Conservation (phyloP, 257 asterid genomes). For the Plantago ovata region DNA sequence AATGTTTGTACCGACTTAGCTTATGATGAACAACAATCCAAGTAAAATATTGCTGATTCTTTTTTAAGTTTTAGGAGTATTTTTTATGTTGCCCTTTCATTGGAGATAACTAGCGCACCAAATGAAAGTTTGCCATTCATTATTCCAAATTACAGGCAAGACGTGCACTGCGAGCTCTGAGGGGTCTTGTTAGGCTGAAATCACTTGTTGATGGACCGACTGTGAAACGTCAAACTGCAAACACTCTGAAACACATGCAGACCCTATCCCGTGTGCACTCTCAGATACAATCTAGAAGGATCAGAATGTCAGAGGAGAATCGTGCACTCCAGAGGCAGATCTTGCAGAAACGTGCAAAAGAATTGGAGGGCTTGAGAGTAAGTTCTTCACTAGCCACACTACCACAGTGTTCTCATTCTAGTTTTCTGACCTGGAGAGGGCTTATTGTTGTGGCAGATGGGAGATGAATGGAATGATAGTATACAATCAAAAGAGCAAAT, state of each 20-base stretch:
- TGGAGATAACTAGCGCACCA: no score
- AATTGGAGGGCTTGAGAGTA: slow-evolving; percentile 76
- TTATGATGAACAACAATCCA: no score
- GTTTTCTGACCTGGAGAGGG: slow-evolving; percentile 12
- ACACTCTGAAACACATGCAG: slow-evolving; percentile 84
- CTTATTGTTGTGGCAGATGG: slow-evolving; percentile 50
- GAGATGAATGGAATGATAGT: slow-evolving; percentile 91
- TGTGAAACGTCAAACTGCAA: slow-evolving; percentile 82
- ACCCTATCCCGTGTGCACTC: slow-evolving; percentile 79
- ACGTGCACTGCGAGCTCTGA: slow-evolving; percentile 76
- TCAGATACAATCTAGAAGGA: slow-evolving; percentile 77
- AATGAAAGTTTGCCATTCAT: neutral
- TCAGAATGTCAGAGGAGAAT: slow-evolving; percentile 86
- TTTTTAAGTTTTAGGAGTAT: no score
- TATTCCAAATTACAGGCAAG: slow-evolving; percentile 62
- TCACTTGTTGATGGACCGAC: slow-evolving; percentile 79
- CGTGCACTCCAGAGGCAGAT: slow-evolving; percentile 85
- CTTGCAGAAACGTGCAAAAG: slow-evolving; percentile 79
- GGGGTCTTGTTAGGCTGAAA: slow-evolving; percentile 90
- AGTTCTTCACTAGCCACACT: slow-evolving; percentile 27
- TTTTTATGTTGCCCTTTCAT: no score
- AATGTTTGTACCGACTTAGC: no score
- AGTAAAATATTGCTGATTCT: no score
- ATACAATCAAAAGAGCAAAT: slow-evolving; percentile 74
- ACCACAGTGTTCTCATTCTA: slow-evolving; percentile 13